Evolutionary conservation across 139 green algal species (phyloP), one percentile per base, ranked within the genome.

Genomic region (Tetradesmus obliquus): DNA sequence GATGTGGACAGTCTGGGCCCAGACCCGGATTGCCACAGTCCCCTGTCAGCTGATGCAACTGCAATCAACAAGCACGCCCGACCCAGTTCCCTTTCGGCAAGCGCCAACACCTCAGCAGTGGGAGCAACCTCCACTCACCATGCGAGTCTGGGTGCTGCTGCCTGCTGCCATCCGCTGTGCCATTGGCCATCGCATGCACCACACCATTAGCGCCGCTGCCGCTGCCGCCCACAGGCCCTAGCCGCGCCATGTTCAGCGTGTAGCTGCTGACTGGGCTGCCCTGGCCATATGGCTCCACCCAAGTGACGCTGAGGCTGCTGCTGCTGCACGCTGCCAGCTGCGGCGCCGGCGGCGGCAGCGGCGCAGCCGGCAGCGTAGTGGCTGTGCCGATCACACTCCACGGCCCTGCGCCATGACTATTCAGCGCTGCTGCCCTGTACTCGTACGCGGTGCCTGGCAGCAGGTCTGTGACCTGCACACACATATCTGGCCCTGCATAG

Each of bases 341-440:
- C 15, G 93, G 91, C 12, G 85, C 24, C 5, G 89, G 62, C 5
- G 93, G 92, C 7, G 93, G 72, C 54, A 91, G 71, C 8, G 91
- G 92, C 3, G 86, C 72, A 6, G 85, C 13, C 15, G 91, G 92
- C 3, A 90, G 60, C 12, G 90, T 93, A 12, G 91, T 20, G n/a
- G 79, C 45, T 0, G 89, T 93, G n/a, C 86, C 86, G 13, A 90
- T 80, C 3, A 93, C 85, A 20, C 92, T 94, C 94, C 93, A 95
- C 0, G 55, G 3, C 10, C 94, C 94, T 8, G 86, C 24, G 9
- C 96, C 95, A 55, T 95, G 91, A 8, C 32, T 84, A 89, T 96
- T 97, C 13, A 94, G 79, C 7, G 95, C 95, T 60, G 84, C 85
- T 81, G 95, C 93, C n/a, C 95, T 93, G 88, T 96, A 94, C 22